These are phyloP conservation scores for Coffea canephora DNA, from an alignment of 257 asterid genomes.

Conservation along the genomic window DNA sequence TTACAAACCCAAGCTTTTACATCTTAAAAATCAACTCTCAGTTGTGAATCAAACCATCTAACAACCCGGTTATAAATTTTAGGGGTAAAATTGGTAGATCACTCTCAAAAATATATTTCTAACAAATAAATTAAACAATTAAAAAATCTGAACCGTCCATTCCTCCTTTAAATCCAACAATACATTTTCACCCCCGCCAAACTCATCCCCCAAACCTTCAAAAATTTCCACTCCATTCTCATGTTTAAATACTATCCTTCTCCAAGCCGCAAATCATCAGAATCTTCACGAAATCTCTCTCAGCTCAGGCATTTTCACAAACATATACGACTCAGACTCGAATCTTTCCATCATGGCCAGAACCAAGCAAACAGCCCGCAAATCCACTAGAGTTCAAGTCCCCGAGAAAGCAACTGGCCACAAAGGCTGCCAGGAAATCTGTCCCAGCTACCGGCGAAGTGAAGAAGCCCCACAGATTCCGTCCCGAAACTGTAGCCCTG, in stretches of 20 bases:
- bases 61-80: no score
- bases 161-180: background rate
- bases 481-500: slow-evolving; percentile 48
- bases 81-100: no score
- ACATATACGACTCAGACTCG: no score
- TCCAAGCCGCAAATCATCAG: background rate
- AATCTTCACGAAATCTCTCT: no score
- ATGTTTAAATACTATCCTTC: background rate
- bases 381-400: slow-evolving; percentile 54
- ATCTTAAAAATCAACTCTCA: no score
- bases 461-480: slow-evolving; percentile 53
- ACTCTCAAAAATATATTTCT: no score
- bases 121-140: no score
- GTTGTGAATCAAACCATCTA: no score
- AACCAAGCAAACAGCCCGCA: slow-evolving; percentile 23
- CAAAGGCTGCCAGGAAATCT: slow-evolving; percentile 53
- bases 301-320: no score
- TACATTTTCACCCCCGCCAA: background rate
- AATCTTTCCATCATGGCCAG: no score
- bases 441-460: slow-evolving; percentile 54
- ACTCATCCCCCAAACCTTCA: background rate
- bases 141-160: background rate
- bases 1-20: no score
- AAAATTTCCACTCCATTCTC: background rate
- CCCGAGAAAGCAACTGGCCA: slow-evolving; percentile 50